Evolutionary conservation across 768 basidiomycete genomes (phyloP).

Genomic region (Butyriboletus loyo): DNA sequence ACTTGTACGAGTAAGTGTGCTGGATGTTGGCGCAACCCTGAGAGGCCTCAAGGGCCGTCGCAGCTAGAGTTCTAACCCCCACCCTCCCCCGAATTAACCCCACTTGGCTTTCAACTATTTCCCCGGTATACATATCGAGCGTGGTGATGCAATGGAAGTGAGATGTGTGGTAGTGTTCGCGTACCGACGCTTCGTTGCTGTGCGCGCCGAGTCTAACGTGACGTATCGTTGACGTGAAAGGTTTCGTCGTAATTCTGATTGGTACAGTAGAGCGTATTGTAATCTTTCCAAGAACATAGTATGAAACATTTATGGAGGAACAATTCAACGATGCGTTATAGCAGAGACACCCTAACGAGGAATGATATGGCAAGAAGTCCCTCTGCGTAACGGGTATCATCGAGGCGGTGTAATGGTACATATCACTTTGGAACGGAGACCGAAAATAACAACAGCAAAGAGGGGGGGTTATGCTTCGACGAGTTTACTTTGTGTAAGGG

Average conservation of each 20-base stretch:
- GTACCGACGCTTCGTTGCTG: no score
- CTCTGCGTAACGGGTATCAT: constrained; percentile 9
- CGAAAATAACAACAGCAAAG: background rate
- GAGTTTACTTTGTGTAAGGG: background rate
- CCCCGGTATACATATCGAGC: no score
- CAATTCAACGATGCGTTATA: constrained; percentile 4
- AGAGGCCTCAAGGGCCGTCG: no score
- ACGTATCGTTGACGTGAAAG: no score
- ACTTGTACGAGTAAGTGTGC: no score
- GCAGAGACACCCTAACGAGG: constrained; percentile 4
- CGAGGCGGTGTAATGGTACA: constrained; percentile 3
- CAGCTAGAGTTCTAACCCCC: no score
- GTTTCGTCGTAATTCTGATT: constrained; percentile 4
- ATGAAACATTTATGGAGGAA: background rate
- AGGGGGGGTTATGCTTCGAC: background rate
- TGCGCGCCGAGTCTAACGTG: no score
- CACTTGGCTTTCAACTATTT: no score
- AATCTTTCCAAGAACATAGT: constrained; percentile 6
- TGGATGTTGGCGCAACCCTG: no score
- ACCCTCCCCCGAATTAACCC: no score
- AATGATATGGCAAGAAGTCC: background rate
- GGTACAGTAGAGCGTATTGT: constrained; percentile 20
- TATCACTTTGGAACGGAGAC: background rate
- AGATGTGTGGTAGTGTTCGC: no score
- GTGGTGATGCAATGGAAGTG: no score